Percentiles rank a stretch among this genome's conserved stretches.
These are phyloP conservation scores for Epichloe coenophiala DNA, from an alignment of 2,329 filamentous ascomycete genomes.

Conservation along the genomic window DNA sequence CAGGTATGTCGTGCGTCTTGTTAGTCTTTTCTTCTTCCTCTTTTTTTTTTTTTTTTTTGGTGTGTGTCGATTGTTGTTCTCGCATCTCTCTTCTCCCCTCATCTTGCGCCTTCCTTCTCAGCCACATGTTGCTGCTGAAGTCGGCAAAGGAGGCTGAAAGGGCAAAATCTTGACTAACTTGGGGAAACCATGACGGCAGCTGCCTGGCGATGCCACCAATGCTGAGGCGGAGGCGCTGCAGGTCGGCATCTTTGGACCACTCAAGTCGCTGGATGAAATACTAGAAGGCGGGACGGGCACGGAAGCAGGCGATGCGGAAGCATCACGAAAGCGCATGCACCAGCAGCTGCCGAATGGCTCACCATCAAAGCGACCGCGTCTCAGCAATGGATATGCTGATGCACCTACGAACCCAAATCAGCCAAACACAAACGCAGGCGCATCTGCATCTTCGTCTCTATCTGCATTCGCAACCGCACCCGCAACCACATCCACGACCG, in stretches of 20 bases:
- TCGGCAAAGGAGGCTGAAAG: background rate
- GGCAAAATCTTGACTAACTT: conserved; percentile 1
- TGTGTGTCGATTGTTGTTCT: background rate
- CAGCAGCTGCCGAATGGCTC: conserved; percentile 37
- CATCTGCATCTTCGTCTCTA: conserved; percentile 13
- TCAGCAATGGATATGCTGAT: conserved; percentile 51
- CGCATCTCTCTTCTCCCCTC: conserved; percentile 1
- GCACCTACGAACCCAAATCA: conserved; percentile 20
- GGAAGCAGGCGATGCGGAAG: conserved; percentile 25
- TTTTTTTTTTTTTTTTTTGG: conserved; percentile 6
- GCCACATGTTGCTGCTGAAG: background rate
- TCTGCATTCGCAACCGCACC: conserved; percentile 8
- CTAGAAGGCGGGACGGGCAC: conserved; percentile 23
- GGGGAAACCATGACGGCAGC: conserved; percentile 19
- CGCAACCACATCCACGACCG: conserved; percentile 21
- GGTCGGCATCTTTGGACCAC: conserved; percentile 43
- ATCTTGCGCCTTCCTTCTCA: background rate
- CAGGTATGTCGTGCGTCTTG: conserved; percentile 26
- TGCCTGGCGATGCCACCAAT: conserved; percentile 30
- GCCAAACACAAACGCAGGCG: conserved; percentile 12
- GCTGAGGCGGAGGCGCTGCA: conserved; percentile 32
- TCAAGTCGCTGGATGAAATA: conserved; percentile 28
- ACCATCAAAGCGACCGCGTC: conserved; percentile 42
- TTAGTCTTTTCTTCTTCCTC: conserved; percentile 7
- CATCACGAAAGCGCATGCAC: conserved; percentile 37